phyloP scores from a whole-genome alignment of 1,284 basidiomycete species.

The Cystobasidiaceae sp. region DNA sequence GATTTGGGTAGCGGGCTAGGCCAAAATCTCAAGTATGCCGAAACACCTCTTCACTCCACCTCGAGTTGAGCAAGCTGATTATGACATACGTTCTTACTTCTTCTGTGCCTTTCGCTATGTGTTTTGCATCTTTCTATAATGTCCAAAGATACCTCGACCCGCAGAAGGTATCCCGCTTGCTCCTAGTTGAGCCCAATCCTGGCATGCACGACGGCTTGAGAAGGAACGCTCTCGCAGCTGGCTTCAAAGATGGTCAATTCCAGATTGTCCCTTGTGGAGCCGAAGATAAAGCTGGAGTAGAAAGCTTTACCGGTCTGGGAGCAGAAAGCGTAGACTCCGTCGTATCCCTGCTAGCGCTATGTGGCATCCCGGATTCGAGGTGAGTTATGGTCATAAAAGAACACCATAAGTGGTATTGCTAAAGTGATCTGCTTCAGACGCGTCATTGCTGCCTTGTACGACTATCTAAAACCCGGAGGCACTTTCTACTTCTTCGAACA shows the following conservation, averaged over 20 bases:
- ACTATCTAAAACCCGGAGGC: slow-evolving; percentile 30
- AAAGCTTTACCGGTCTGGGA: slow-evolving; percentile 19
- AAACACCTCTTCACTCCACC: no score
- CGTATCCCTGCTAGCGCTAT: slow-evolving; percentile 18
- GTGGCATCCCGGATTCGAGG: slow-evolving; percentile 29
- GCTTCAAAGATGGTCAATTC: slow-evolving; percentile 26
- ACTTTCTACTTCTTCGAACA: slow-evolving; percentile 29
- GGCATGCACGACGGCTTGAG: slow-evolving; percentile 16
- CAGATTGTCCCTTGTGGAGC: slow-evolving; percentile 23
- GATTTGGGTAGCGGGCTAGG: slow-evolving; percentile 25
- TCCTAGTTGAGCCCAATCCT: slow-evolving; percentile 27
- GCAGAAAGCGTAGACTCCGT: slow-evolving; percentile 23
- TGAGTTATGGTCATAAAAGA: background rate
- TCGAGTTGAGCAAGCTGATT: background rate
- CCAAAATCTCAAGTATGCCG: slow-evolving; percentile 24
- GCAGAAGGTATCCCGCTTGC: slow-evolving; percentile 14
- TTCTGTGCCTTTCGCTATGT: no score
- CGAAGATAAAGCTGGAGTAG: slow-evolving; percentile 16
- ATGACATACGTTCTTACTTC: no score
- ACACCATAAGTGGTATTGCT: background rate
- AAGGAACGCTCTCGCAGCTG: slow-evolving; percentile 19
- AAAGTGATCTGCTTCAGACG: background rate
- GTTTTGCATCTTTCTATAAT: no score
- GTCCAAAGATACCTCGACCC: slow-evolving; percentile 24
- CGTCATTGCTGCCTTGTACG: slow-evolving; percentile 29